Conservation (phyloP, 352 stramenopile genomes). For the Phytophthora syringae region DNA sequence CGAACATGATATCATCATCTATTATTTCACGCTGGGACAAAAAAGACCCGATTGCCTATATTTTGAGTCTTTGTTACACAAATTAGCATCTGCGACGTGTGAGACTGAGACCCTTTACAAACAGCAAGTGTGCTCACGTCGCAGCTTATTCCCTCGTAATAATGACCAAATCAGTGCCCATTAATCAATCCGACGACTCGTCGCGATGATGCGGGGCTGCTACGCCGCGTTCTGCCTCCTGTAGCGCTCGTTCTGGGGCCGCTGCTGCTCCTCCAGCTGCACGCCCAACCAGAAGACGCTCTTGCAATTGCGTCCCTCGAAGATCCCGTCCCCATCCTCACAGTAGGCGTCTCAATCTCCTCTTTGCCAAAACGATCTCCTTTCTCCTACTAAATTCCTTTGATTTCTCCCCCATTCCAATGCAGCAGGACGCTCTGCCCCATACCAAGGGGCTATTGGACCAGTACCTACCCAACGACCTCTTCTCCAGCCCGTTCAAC, state of each 20-base stretch:
- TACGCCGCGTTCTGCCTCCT: constrained; percentile 17
- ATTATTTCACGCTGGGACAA: neutral
- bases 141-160: constrained; percentile 5
- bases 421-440: constrained; percentile 27
- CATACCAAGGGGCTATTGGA: constrained; percentile 12
- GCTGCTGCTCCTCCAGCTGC: constrained; percentile 22
- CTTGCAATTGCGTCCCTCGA: neutral
- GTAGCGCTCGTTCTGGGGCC: constrained; percentile 12
- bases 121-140: constrained; percentile 3
- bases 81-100: constrained; percentile 17
- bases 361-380: neutral
- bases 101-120: neutral
- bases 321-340: constrained; percentile 16
- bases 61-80: neutral
- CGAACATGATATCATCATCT: constrained; percentile 1
- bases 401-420: neutral
- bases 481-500: constrained; percentile 24
- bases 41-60: too few species aligned
- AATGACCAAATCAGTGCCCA: constrained; percentile 5
- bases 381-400: neutral
- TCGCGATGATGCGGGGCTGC: constrained; percentile 22
- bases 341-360: constrained; percentile 11
- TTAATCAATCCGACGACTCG: constrained; percentile 14
- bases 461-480: constrained; percentile 20
- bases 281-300: neutral